Conservation (phyloP, 768 basidiomycete species). For the Tremella fuciformis region DNA sequence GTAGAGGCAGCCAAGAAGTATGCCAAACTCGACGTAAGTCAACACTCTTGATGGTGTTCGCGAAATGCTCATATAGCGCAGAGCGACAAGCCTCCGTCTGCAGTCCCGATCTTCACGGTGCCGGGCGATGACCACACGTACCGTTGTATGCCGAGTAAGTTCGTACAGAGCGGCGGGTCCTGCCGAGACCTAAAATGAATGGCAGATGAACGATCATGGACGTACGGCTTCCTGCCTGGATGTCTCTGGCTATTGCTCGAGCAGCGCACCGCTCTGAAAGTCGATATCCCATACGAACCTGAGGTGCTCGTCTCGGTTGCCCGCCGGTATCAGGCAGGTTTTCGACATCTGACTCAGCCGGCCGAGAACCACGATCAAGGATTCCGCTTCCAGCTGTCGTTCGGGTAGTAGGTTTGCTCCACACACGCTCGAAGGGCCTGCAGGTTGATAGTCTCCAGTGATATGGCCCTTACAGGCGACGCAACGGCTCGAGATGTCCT, state of each 20-base stretch:
- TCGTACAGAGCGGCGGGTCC: too few species aligned
- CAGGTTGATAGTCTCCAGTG: conserved; percentile 13
- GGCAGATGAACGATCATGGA: conserved; percentile 34
- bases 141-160: too few species aligned
- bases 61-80: too few species aligned
- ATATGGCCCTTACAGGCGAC: conserved; percentile 29
- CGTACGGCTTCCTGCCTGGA: conserved; percentile 44
- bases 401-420: conserved; percentile 25
- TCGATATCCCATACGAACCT: conserved; percentile 22
- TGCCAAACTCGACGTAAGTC: conserved; percentile 32
- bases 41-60: too few species aligned
- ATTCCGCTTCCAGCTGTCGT: conserved; percentile 40
- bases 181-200: too few species aligned
- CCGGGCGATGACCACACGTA: too few species aligned
- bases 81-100: too few species aligned
- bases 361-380: conserved; percentile 40
- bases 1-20: conserved; percentile 45
- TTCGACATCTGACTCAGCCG: conserved; percentile 29
- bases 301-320: conserved; percentile 32
- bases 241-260: conserved; percentile 41
- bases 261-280: conserved; percentile 21
- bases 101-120: too few species aligned
- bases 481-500: conserved; percentile 38
- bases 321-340: conserved; percentile 32
- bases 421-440: background rate